phyloP scores from a whole-genome alignment of 2,329 filamentous ascomycete genomes.

The Scedosporium apiospermum region DNA sequence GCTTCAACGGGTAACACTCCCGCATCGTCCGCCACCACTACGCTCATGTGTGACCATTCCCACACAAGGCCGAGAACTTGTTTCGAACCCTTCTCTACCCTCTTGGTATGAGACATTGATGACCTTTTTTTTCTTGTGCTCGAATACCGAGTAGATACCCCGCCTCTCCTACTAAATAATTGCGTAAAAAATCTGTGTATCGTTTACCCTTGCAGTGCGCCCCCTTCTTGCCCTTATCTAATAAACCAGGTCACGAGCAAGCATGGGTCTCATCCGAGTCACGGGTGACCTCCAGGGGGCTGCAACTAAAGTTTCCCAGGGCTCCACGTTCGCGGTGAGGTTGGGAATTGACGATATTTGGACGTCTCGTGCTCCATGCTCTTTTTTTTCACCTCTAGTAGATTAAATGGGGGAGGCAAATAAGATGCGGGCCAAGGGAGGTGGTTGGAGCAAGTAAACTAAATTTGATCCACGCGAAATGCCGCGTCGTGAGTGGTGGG shows the following conservation, averaged over 20 bases:
- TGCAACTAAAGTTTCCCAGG: neutral
- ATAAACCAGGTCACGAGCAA: neutral
- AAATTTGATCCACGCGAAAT: neutral
- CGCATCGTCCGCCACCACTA: neutral
- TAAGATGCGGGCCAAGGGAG: neutral
- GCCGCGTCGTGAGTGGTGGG: neutral
- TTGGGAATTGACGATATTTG: neutral
- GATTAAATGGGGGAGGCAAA: neutral
- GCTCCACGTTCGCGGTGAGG: neutral
- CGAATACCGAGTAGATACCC: neutral
- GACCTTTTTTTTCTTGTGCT: neutral
- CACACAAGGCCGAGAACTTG: neutral
- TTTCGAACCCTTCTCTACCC: neutral
- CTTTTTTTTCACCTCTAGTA: neutral
- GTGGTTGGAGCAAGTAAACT: neutral
- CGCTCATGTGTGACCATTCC: neutral
- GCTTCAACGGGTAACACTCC: neutral
- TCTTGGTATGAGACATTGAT: neutral
- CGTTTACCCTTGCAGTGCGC: neutral
- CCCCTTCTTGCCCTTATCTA: constrained; percentile 4
- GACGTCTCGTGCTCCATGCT: neutral
- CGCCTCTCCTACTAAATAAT: too few species aligned
- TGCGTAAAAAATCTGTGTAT: neutral
- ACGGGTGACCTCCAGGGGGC: neutral
- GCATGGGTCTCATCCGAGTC: neutral